Evolutionary conservation across 352 stramenopile species (phyloP).

Genomic region (Phytopythium delawarense): DNA sequence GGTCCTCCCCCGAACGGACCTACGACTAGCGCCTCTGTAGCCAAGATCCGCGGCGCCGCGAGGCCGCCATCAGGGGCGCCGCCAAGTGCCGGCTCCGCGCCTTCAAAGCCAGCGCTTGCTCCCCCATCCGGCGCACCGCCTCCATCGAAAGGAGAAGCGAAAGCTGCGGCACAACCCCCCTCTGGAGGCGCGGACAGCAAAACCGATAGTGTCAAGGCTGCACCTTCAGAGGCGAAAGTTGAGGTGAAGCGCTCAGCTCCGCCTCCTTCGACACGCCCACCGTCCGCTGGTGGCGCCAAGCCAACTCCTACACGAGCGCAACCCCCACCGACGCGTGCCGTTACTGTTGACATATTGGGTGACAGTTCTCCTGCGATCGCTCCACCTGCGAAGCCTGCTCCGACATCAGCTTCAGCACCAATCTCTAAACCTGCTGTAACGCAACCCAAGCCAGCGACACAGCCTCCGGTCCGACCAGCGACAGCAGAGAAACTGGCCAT

Average conservation of each 20-base stretch:
- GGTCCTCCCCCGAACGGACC: conserved; percentile 49
- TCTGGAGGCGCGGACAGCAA: conserved; percentile 13
- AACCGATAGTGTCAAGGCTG: conserved; percentile 12
- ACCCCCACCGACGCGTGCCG: conserved; percentile 11
- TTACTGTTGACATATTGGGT: conserved; percentile 40
- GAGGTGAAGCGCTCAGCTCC: conserved; percentile 24
- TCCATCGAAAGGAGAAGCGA: conserved; percentile 16
- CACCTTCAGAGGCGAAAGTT: conserved; percentile 14
- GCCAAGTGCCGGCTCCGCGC: conserved; percentile 13
- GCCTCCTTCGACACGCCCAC: conserved; percentile 13
- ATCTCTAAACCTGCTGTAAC: neutral
- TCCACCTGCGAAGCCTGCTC: neutral
- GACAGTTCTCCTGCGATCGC: conserved; percentile 15
- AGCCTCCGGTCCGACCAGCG: neutral
- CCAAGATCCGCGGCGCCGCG: conserved; percentile 66
- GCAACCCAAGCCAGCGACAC: conserved; percentile 8
- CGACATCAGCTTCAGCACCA: neutral
- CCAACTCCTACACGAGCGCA: neutral
- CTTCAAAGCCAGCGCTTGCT: conserved; percentile 9
- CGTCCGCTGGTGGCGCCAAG: conserved; percentile 1
- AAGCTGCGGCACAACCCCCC: conserved; percentile 8
- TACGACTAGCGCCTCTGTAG: conserved; percentile 52
- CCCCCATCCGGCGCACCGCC: conserved; percentile 12
- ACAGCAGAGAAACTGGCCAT: neutral
- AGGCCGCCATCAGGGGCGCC: conserved; percentile 39